Evolutionary conservation across 2,329 filamentous ascomycete genomes (phyloP).

Genomic region (Arthrocladium fulminans): DNA sequence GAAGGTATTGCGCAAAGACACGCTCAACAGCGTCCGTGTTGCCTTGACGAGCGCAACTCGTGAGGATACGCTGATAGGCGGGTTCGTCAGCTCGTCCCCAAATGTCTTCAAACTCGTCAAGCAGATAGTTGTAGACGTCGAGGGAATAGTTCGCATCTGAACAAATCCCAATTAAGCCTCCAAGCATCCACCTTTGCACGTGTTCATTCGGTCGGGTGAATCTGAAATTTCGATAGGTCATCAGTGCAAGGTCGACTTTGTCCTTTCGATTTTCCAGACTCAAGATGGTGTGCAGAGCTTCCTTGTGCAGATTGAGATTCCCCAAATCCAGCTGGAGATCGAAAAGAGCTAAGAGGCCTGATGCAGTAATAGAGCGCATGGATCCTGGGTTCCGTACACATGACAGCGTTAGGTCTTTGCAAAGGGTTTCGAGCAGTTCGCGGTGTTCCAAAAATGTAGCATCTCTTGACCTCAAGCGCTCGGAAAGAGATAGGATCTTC

Average conservation of each 20-base stretch:
- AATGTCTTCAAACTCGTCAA: slow-evolving; percentile 32
- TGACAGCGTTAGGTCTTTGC: background rate
- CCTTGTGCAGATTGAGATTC: slow-evolving; percentile 9
- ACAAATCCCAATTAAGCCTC: slow-evolving; percentile 8
- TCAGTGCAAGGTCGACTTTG: slow-evolving; percentile 20
- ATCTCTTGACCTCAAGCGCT: slow-evolving; percentile 15
- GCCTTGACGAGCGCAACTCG: slow-evolving; percentile 38
- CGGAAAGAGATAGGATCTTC: slow-evolving; percentile 21
- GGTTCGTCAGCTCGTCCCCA: slow-evolving; percentile 26
- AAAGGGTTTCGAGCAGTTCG: slow-evolving; percentile 12
- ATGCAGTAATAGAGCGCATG: slow-evolving; percentile 16
- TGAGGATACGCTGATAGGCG: slow-evolving; percentile 32
- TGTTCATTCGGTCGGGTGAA: slow-evolving; percentile 12
- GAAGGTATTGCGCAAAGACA: slow-evolving; percentile 34
- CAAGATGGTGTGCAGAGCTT: slow-evolving; percentile 26
- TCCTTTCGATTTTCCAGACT: slow-evolving; percentile 22
- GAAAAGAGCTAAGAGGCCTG: slow-evolving; percentile 15
- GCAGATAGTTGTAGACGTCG: slow-evolving; percentile 29
- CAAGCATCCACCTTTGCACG: slow-evolving; percentile 3
- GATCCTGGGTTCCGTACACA: slow-evolving; percentile 12
- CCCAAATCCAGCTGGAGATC: slow-evolving; percentile 10
- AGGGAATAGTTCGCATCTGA: slow-evolving; percentile 3
- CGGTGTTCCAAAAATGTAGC: slow-evolving; percentile 5
- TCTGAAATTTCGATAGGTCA: slow-evolving; percentile 36
- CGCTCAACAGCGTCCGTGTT: slow-evolving; percentile 37